phyloP scores from a whole-genome alignment of 2,329 filamentous ascomycete genomes.

The Colletotrichum sp. region DNA sequence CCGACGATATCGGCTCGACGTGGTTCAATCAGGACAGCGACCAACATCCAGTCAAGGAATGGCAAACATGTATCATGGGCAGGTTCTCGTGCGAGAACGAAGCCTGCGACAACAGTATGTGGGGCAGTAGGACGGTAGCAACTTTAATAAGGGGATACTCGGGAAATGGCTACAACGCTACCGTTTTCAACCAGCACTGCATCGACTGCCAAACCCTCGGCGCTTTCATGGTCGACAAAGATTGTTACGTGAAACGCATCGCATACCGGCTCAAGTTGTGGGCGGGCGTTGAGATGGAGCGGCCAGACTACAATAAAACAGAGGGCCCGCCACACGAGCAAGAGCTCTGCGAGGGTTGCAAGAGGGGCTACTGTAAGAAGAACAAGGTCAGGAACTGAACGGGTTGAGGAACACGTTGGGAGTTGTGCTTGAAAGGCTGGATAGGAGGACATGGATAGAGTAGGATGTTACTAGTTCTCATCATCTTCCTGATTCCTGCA shows the following conservation, averaged over 20 bases:
- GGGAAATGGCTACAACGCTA: slow-evolving; percentile 35
- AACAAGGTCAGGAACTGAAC: not conserved
- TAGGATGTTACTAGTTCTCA: not conserved
- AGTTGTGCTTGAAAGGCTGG: not conserved
- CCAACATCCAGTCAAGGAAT: slow-evolving; percentile 7
- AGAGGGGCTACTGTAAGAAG: slow-evolving; percentile 31
- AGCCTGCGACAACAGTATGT: slow-evolving; percentile 24
- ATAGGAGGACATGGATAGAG: not conserved
- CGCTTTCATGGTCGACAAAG: slow-evolving; percentile 28
- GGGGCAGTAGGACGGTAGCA: slow-evolving; percentile 38
- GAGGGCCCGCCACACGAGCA: slow-evolving; percentile 27
- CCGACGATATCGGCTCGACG: not conserved
- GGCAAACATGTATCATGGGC: slow-evolving; percentile 36
- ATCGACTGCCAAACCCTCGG: slow-evolving; percentile 31
- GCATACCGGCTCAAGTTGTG: slow-evolving; percentile 41
- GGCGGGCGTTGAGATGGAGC: slow-evolving; percentile 30
- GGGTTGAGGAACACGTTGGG: not conserved
- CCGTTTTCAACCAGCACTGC: slow-evolving; percentile 43
- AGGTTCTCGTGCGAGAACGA: slow-evolving; percentile 34
- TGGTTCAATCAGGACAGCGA: slow-evolving; percentile 29
- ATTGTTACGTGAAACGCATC: slow-evolving; percentile 38
- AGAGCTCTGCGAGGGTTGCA: slow-evolving; percentile 41
- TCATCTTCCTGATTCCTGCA: not conserved
- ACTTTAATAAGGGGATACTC: slow-evolving; percentile 37
- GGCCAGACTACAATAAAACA: not conserved